Base-by-base conservation (phyloP, 495 filamentous ascomycete species). In the Cercophora scortea region DNA sequence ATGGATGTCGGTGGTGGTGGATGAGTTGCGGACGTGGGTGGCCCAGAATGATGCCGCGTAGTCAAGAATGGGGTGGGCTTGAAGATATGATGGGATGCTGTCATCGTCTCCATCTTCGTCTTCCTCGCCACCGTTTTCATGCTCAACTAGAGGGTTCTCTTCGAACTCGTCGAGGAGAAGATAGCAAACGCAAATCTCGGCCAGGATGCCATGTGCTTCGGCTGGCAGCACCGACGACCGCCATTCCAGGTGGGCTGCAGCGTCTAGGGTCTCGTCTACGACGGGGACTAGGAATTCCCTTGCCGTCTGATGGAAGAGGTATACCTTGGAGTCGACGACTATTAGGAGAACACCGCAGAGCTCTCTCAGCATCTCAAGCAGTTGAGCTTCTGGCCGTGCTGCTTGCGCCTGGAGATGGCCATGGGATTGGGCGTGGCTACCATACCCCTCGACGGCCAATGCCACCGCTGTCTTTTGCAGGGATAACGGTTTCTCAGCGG, bases 231-330 rank as follows among this genome's bases (percentile, higher is more conserved):
- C 25, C 6, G 45, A 47, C 25, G 33, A 38, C 35, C 35, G 32
- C 45, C 45, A 47, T n/a, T 47, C 32, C 25, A 36, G 35, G 15
- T 4, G 32, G 12, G 32, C n/a, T 35, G 38, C 38, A 2, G 38
- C 18, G 13, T 19, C 45, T 47, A 8, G 36, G 16, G 32, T 15
- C 1, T 32, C 38, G 12, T 16, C 38, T 12, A 7, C 38, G 11
- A 12, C 19, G 43, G 15, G 35, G 7, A 50, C 17, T 2, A 50
- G 16, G 47, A 50, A 50, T 32, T 50, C 38, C 12, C 32, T 50
- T 32, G 15, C 47, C 10, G 47, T 41, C 34, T 50, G 36, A 19
- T 50, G 47, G 13, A 50, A 36, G 9, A 42, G 47, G 47, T 50
- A 50, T 15, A 42, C 7, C 25, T 42, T 50, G n/a, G 36, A 40